These are phyloP conservation scores for Diplotaxis tenuifolia DNA, from an alignment of 345 rosid species.

Conservation along the genomic window DNA sequence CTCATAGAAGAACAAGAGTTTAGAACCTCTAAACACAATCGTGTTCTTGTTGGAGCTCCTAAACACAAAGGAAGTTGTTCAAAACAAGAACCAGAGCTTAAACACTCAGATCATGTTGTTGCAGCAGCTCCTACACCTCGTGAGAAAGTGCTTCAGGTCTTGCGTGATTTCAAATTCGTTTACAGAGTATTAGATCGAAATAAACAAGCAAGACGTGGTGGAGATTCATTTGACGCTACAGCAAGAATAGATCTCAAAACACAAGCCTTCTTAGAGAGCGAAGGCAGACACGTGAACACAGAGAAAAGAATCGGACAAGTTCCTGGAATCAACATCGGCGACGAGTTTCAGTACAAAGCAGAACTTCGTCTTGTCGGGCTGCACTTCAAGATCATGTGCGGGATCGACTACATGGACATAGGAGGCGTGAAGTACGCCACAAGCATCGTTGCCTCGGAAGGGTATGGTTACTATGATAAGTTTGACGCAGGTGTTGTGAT, in stretches of 20 bases:
- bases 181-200: slow-evolving; percentile 56
- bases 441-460: slow-evolving; percentile 72
- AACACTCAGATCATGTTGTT: neutral
- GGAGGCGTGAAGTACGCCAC: slow-evolving; percentile 49
- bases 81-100: neutral
- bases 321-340: slow-evolving; percentile 83
- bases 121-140: neutral
- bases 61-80: neutral
- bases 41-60: neutral
- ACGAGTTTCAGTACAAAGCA: slow-evolving; percentile 64
- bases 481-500: slow-evolving; percentile 53
- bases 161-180: slow-evolving; percentile 57
- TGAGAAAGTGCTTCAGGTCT: slow-evolving; percentile 56
- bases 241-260: slow-evolving; percentile 60
- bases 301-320: slow-evolving; percentile 59
- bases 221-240: slow-evolving; percentile 14
- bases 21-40: neutral
- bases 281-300: slow-evolving; percentile 41
- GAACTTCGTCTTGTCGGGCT: slow-evolving; percentile 74
- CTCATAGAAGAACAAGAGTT: neutral
- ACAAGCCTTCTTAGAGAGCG: slow-evolving; percentile 45
- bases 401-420: slow-evolving; percentile 65
- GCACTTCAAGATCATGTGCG: slow-evolving; percentile 60
- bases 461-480: slow-evolving; percentile 49
- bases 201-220: slow-evolving; percentile 50